Base-by-base conservation (phyloP, 2,329 filamentous ascomycete species). In the Hymenotorrendiella dingleyae region DNA sequence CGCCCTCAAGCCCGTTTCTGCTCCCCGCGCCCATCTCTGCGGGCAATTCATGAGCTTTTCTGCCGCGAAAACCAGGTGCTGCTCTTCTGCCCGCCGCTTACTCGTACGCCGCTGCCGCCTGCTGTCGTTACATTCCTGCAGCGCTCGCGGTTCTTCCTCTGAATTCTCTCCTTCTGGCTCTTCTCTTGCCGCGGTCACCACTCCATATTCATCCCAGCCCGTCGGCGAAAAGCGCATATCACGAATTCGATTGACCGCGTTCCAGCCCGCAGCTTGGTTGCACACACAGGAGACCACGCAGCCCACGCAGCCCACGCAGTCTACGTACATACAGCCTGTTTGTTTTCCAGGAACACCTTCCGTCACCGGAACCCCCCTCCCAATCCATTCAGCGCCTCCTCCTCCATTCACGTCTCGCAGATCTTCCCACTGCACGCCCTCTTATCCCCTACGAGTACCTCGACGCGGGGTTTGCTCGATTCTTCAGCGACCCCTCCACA, bases 381-480 rank as follows among this genome's bases (percentile, higher is more conserved):
- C 27, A 8, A 8, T 29, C 16, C 32, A 34, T 22, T 20, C 17
- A 34, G 32, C 32, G 32, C 32, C 22, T 34, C 11, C 32, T n/a
- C 32, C 20, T 21, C 17, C 32, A 34, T 21, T 21, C 32, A 34
- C 10, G 10, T 34, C 32, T 22, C 22, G 32, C 32, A 22, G 16
- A 34, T 34, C 32, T 21, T 14, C 27, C 12, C 27, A 29, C 27
- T 12, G 27, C 12, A 16, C 30, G 19, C 20, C 32, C 22, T 19
- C 12, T 34, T 20, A 19, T 34, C 19, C 11, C 32, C 32, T 21
- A 20, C 32, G 14, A n/a, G 11, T 34, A 20, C 32, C 22, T 34
- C 40, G 33, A 27, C 19, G 37, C 36, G 45, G 41, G 45, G 41
- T 41, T 19, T 29, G 10, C 30, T 32, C 11, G 14, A 20, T 19